Evolutionary conservation across 768 basidiomycete genomes (phyloP), one percentile per base, ranked within the genome.

Genomic region (Pleurotus tuber-regium): DNA sequence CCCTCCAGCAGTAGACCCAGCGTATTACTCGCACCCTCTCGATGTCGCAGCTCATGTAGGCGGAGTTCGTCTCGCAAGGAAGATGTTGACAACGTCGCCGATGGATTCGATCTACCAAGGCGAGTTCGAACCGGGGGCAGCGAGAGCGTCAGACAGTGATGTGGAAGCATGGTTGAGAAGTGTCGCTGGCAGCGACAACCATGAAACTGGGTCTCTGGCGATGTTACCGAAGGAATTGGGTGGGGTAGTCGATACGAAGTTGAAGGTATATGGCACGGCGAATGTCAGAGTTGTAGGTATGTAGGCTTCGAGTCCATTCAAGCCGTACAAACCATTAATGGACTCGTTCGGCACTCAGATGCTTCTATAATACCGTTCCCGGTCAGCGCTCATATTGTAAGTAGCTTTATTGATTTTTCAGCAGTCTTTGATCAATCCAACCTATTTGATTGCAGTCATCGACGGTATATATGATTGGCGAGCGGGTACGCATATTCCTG

Each of bases 1-100:
- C 16, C 55, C 66, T 21, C 78, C 82, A 0, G 59, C 64, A 2
- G 77, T 82, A 54, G 74, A 83, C 58, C 78, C 80, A 0, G 73
- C 74, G 40, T 82, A 72, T 50, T 69, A 69, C 54, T 50, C 65
- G 0, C 67, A 70, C 43, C 63, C 66, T 1, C 41, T 66, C n/a
- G 71, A 72, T 52, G 50, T 66, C 10, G 58, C 63, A 1, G 53
- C 66, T 4, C 65, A 71, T 16, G 61, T 68, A 11, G 65, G 61
- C 23, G 64, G 62, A 1, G 55, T 69, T 25, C 63, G 71, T 48
- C 63, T 69, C 30, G 63, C 59, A 4, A 59, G 68, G n/a, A 59
- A 52, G 48, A 64, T 68, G 58, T 61, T 68, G 0, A 52, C 57
- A 0, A 56, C 62, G 0, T 57, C 66, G 4, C 70, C 69, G 1